These are phyloP conservation scores for Rubia tinctorum DNA, from an alignment of 305 asterid species.

Conservation along the genomic window DNA sequence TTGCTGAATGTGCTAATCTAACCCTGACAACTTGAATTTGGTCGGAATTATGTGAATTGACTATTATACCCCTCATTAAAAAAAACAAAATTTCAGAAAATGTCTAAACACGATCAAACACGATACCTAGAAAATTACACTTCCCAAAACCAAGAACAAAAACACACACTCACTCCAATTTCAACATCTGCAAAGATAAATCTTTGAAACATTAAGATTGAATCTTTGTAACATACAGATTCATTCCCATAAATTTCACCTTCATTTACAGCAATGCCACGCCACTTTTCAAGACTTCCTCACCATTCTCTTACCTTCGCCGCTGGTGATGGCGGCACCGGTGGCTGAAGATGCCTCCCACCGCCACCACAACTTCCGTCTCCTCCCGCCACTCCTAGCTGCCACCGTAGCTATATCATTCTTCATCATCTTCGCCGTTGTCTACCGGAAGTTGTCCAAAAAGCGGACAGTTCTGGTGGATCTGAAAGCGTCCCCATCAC, in stretches of 20 bases:
- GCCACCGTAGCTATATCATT: constrained; percentile 42
- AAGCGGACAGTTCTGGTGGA: constrained; percentile 77
- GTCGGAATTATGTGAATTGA: no score
- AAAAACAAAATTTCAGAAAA: no score
- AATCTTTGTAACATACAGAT: constrained; percentile 1
- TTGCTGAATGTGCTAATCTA: no score
- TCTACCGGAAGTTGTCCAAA: constrained; percentile 65
- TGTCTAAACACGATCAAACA: no score
- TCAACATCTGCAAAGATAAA: not conserved
- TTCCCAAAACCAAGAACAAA: not conserved
- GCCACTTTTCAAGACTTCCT: constrained; percentile 30
- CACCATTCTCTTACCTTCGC: constrained; percentile 27
- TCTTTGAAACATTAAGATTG: constrained; percentile 4
- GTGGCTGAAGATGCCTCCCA: no score
- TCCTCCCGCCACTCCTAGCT: constrained; percentile 53
- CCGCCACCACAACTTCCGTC: constrained; percentile 21
- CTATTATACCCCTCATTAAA: no score
- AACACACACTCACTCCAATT: not conserved
- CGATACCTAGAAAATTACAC: not conserved
- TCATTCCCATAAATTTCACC: not conserved
- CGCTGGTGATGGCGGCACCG: constrained; percentile 23
- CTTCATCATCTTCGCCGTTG: constrained; percentile 38
- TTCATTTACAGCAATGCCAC: constrained; percentile 51
- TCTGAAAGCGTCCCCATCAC: constrained; percentile 59
- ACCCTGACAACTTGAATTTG: no score